A percentile compares a stretch with the other conserved stretches of the same genome.
Conservation (phyloP, 2,329 filamentous ascomycete species). For the Dichotomopilus funicola region DNA sequence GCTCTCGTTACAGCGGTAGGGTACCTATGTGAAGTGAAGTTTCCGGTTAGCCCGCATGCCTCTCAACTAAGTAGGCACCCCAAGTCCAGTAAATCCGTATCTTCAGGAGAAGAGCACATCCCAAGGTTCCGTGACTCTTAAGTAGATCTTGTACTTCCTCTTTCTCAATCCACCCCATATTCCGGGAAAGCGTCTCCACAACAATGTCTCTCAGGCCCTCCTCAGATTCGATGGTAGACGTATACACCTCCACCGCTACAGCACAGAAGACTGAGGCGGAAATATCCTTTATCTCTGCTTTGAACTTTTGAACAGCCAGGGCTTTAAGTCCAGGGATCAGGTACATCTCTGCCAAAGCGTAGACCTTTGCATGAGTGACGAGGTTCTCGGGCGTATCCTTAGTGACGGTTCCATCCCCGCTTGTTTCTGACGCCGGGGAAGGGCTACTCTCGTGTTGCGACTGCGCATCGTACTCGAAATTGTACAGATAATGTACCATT, state of each 20-base stretch:
- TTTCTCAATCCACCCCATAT: neutral
- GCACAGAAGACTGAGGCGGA: neutral
- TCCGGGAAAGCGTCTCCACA: neutral
- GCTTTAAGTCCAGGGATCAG: neutral
- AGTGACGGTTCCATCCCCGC: too few relatives aligned
- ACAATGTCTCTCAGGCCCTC: neutral
- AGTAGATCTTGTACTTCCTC: neutral
- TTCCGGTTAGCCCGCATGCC: too few relatives aligned
- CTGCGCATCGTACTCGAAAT: neutral
- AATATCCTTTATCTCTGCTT: neutral
- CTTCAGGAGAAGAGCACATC: too few relatives aligned
- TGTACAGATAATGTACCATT: neutral
- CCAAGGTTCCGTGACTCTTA: neutral
- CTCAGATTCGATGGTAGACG: neutral
- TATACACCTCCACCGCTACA: neutral
- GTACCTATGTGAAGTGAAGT: too few relatives aligned
- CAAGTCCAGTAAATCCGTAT: too few relatives aligned
- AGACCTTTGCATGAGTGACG: neutral
- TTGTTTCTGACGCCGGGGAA: too few relatives aligned
- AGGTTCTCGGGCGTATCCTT: neutral
- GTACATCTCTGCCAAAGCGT: neutral
- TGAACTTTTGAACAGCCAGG: neutral
- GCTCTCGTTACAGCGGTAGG: too few relatives aligned
- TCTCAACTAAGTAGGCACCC: too few relatives aligned
- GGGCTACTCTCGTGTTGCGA: too few relatives aligned